Evolutionary conservation across 2,329 filamentous ascomycete species (phyloP).

Genomic region (Cercospora zeae-maydis): DNA sequence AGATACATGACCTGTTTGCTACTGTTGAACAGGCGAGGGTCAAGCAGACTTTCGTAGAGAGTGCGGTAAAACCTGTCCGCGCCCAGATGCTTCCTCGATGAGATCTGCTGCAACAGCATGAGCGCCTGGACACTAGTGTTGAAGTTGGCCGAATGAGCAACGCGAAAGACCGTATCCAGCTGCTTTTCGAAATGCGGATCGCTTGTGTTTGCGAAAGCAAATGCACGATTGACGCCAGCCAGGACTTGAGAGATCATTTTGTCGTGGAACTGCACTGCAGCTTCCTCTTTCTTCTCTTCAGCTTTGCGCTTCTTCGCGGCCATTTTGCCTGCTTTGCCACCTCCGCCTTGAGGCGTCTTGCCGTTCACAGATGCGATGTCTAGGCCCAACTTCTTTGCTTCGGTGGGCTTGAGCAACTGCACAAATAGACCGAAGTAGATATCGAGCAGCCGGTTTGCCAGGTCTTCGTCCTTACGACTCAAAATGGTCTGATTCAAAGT

Average conservation of each 20-base stretch:
- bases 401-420: conserved; percentile 65
- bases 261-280: conserved; percentile 66
- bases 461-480: conserved; percentile 73
- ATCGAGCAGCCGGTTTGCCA: conserved; percentile 75
- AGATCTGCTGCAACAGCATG: conserved; percentile 90
- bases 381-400: conserved; percentile 31
- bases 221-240: conserved; percentile 91
- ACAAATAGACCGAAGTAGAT: conserved; percentile 94
- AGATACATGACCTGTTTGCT: conserved; percentile 96
- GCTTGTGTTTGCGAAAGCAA: conserved; percentile 83
- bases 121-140: conserved; percentile 96
- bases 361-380: conserved; percentile 29
- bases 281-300: conserved; percentile 37
- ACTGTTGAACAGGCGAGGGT: conserved; percentile 80
- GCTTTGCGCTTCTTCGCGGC: conserved; percentile 47
- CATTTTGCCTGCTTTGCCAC: conserved; percentile 52
- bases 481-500: conserved; percentile 96
- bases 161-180: conserved; percentile 88
- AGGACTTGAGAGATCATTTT: conserved; percentile 90
- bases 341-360: conserved; percentile 49
- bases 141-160: conserved; percentile 97
- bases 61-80: conserved; percentile 93
- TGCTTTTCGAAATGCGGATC: conserved; percentile 79
- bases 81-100: conserved; percentile 71
- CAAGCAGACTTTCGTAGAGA: conserved; percentile 88